phyloP scores from a whole-genome alignment of 148 eudicot genomes.

The Rhododendron molle region DNA sequence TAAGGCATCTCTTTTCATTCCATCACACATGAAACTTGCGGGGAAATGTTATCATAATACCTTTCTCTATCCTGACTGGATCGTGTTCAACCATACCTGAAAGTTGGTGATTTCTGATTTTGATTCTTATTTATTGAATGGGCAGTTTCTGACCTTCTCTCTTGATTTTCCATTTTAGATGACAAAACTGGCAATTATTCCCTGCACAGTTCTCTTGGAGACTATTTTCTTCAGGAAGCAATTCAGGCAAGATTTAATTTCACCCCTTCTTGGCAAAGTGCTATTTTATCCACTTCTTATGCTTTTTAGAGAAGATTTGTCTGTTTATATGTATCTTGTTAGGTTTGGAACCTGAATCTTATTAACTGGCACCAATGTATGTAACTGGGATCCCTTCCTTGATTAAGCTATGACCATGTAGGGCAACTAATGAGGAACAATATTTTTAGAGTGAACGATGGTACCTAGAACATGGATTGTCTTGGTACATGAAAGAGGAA shows the following conservation, averaged over 20 bases:
- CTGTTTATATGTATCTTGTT: not conserved
- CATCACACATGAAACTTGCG: not conserved
- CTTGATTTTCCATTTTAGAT: slow-evolving; percentile 37
- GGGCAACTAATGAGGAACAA: not conserved
- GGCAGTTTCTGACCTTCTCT: not conserved
- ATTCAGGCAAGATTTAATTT: slow-evolving; percentile 53
- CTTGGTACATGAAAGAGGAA: not conserved
- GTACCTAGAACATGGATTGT: not conserved
- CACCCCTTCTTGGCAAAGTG: not conserved
- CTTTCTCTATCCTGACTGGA: not conserved
- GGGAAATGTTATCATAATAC: not conserved
- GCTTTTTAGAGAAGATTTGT: slow-evolving; percentile 4
- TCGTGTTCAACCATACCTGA: not conserved
- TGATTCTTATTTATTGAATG: not conserved
- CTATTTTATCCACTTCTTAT: not conserved
- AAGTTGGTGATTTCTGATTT: not conserved
- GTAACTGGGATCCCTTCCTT: not conserved
- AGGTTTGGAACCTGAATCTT: not conserved
- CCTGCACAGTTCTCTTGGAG: slow-evolving; percentile 85
- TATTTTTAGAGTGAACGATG: not conserved
- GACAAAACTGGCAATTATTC: slow-evolving; percentile 94
- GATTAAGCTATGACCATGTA: not conserved
- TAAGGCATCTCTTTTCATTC: not conserved
- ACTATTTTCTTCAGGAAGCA: slow-evolving; percentile 63
- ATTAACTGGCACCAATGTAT: not conserved